Percentiles rank a stretch among this genome's conserved stretches.
These are phyloP conservation scores for Pyrenochaeta sp. DNA, from an alignment of 2,329 filamentous ascomycete genomes.

Conservation along the genomic window DNA sequence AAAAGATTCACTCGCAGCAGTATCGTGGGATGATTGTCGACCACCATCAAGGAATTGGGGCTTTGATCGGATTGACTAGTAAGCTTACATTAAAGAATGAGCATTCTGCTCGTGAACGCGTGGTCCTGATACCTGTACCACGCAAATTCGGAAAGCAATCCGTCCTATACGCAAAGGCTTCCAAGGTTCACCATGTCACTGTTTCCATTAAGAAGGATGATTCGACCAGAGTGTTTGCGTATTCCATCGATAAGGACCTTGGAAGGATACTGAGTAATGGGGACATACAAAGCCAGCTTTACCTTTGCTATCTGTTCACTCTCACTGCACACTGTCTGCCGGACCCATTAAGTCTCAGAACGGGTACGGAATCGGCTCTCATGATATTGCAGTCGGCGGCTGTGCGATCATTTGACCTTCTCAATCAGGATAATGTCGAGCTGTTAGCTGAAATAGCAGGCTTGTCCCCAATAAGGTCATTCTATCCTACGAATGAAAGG, in stretches of 20 bases:
- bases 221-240: conserved; percentile 51
- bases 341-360: conserved; percentile 59
- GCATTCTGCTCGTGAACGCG: conserved; percentile 34
- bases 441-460: conserved; percentile 36
- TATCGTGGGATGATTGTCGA: conserved; percentile 39
- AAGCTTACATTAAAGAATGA: conserved; percentile 29
- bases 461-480: conserved; percentile 49
- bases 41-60: conserved; percentile 27
- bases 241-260: conserved; percentile 60
- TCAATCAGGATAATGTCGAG: conserved; percentile 34
- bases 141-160: conserved; percentile 8
- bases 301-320: conserved; percentile 62
- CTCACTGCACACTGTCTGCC: conserved; percentile 63
- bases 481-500: conserved; percentile 54
- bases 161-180: conserved; percentile 8
- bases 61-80: conserved; percentile 34
- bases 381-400: conserved; percentile 59
- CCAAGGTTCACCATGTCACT: conserved; percentile 7
- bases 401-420: conserved; percentile 56
- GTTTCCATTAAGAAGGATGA: conserved; percentile 24
- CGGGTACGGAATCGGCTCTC: conserved; percentile 65
- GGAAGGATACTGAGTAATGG: conserved; percentile 62
- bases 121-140: conserved; percentile 46
- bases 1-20: conserved; percentile 31
- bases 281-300: conserved; percentile 61